These are phyloP conservation scores for Kandelia obovata DNA, from an alignment of 345 rosid genomes.

Conservation along the genomic window DNA sequence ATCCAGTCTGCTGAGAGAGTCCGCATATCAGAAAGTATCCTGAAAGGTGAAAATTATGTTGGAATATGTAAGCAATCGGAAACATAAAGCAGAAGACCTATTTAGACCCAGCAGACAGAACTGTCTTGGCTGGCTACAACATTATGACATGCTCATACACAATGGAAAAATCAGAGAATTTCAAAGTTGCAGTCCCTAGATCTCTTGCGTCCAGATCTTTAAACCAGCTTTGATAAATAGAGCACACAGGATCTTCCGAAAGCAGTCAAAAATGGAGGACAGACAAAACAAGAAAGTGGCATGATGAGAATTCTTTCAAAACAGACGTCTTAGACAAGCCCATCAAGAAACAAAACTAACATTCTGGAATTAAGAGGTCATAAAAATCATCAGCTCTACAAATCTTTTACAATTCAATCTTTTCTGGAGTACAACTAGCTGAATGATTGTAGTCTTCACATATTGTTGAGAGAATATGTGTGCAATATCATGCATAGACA, in stretches of 20 bases:
- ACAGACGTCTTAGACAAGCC: too few species aligned
- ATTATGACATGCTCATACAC: not conserved
- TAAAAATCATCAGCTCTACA: too few species aligned
- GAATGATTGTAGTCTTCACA: too few species aligned
- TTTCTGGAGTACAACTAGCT: too few species aligned
- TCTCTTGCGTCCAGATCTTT: not conserved
- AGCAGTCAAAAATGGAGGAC: not conserved
- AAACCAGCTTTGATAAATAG: not conserved
- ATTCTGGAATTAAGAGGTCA: not conserved
- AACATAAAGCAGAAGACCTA: constrained; percentile 2
- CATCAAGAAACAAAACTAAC: not conserved
- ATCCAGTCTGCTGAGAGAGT: constrained; percentile 99
- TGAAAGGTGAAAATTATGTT: constrained; percentile 33
- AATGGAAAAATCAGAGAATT: not conserved
- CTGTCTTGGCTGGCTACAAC: constrained; percentile 1
- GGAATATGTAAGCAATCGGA: constrained; percentile 7
- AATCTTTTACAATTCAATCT: too few species aligned
- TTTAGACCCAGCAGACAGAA: constrained; percentile 5
- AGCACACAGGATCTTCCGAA: not conserved
- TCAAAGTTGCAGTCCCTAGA: not conserved
- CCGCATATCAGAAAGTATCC: constrained; percentile 99
- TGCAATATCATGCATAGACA: too few species aligned
- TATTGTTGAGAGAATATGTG: too few species aligned
- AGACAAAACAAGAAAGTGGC: not conserved
- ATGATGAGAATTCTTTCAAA: not conserved